A percentile compares a stretch with the other conserved stretches of the same genome.
These are phyloP conservation scores for Penium margaritaceum DNA, from an alignment of 139 green algal genomes.

Conservation along the genomic window DNA sequence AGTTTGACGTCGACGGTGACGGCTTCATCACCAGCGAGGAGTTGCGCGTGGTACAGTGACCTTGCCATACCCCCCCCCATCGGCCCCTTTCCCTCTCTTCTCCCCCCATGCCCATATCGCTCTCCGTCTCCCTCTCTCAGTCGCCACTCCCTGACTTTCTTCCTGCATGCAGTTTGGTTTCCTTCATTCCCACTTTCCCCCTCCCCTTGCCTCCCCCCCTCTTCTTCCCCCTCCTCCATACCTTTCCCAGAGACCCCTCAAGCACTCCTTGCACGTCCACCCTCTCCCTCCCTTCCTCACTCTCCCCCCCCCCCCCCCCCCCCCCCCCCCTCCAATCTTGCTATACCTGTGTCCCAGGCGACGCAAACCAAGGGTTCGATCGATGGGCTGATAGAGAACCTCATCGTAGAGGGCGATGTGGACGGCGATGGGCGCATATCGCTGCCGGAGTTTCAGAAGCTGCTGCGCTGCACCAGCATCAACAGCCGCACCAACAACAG, in stretches of 20 bases:
- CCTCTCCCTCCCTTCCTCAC: neutral
- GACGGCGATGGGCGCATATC: constrained; percentile 10
- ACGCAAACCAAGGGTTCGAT: neutral
- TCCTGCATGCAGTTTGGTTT: neutral
- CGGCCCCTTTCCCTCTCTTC: neutral
- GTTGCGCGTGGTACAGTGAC: neutral
- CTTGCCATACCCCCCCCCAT: neutral
- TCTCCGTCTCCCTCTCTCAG: neutral
- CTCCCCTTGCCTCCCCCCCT: neutral
- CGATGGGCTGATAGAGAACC: neutral
- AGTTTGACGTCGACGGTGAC: constrained; percentile 70
- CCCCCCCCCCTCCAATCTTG: neutral
- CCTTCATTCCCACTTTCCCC: neutral
- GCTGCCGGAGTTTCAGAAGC: constrained; percentile 39
- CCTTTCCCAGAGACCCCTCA: neutral
- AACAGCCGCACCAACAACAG: constrained; percentile 24
- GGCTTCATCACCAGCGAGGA: neutral
- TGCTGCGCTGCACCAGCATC: constrained; percentile 36
- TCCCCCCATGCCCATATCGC: neutral
- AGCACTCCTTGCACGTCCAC: neutral
- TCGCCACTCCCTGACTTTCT: neutral
- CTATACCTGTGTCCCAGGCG: neutral
- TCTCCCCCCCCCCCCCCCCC: neutral
- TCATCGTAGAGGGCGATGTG: constrained; percentile 10
- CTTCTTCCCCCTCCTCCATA: neutral